Base-by-base conservation (phyloP, 495 filamentous ascomycete genomes). In the Penicillium subrubescens region DNA sequence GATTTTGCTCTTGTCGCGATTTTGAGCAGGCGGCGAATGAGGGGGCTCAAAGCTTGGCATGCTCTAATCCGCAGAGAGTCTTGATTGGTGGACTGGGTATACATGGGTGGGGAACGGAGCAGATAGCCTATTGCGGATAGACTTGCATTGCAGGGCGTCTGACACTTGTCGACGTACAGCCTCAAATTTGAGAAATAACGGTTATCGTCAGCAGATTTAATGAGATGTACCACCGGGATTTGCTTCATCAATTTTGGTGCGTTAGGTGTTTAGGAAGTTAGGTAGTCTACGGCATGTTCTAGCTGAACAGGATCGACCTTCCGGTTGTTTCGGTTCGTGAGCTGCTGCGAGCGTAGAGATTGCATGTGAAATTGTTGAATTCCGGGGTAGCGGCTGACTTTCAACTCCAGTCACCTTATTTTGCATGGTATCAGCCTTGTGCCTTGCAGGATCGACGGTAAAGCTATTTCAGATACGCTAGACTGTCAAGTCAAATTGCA, bases 121-220 rank as follows among this genome's bases (percentile, higher is more conserved):
- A 17, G 17, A 14, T 14, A 59, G 41, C 41, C 57, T 59, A 48
- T 59, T 48, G 39, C 27, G 41, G 34, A 35, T 46, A 59, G 57
- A 46, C 17, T 44, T 59, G 41, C 41, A 59, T 59, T 23, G 25
- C 29, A 44, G 6, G 25, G 23, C 14, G 23, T 31, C 41, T 50
- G 46, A 27, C 46, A 50, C 23, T 50, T 50, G 2, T 25, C 44
- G 23, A 27, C 46, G 15, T 82, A 33, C 77, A 82, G 55, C 65
- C 71, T n/a, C 67, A 64, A 31, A 25, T 57, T 1, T 62, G 66
- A 0, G 68, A 74, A 57, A 77, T 75, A 44, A 8, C 68, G 5
- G 60, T 62, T 2, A 10, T 78, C 4, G 56, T 44, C 1, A 25
- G 71, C 17, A 68, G 70, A 3, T 75, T 79, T 52, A 48, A 72